Evolutionary conservation across 2,329 filamentous ascomycete species (phyloP), one percentile per base, ranked within the genome.

Genomic region (Sphaceloma murrayae): DNA sequence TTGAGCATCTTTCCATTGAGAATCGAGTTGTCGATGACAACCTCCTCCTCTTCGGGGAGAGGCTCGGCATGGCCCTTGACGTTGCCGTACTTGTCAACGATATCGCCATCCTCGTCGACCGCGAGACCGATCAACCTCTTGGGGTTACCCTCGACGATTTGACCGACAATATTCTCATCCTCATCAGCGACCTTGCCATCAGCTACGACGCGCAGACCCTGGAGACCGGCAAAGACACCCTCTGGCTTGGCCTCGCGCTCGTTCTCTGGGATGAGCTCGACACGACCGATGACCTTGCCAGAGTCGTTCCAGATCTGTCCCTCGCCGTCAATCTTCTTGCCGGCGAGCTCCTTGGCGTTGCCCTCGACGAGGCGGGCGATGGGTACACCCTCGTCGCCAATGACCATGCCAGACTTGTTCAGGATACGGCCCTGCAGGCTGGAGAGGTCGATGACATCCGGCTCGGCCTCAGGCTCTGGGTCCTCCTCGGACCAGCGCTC

Each of bases 291-390:
- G 34, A 84, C 67, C 47, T 82, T 77, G 34, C 82, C 82, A n/a
- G 71, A 74, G 58, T 85, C 81, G 56, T 80, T 82, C 65, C 79
- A 76, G 51, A 85, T 74, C 55, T 82, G 75, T 26, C 82, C 82
- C 21, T 83, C 65, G 60, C 78, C 81, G 58, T 85, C 78, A 54
- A 79, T 78, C 73, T 81, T 80, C 55, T 75, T 77, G 19, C 81
- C 81, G 7, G 77, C 63, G 31, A 85, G 71, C 44, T 73, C 70
- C 60, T 75, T 74, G 26, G 74, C 56, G 48, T 80, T 75, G 10
- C 82, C 82, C 56, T 85, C 78, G 14, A 84, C 61, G 1, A 86
- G 71, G 29, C 77, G 75, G 26, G 77, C 82, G 49, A 75, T 60
- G n/a, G 68, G 67, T 3, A 69, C 64, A 31, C 67, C 67, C 46